These are phyloP conservation scores for Monosporozyma servazzii DNA, from an alignment of 805 yeast species.

Conservation along the genomic window DNA sequence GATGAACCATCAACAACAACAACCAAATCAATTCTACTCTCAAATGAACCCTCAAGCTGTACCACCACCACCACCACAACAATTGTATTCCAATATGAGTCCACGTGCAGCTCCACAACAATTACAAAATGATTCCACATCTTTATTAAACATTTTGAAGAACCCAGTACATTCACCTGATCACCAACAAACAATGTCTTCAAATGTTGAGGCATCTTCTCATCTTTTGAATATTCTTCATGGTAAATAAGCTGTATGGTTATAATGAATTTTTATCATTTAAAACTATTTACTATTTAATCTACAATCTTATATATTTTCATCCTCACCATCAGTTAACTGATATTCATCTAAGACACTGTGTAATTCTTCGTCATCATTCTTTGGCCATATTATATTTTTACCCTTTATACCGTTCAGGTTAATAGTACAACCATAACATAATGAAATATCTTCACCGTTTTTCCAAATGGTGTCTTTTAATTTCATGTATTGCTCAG, in stretches of 20 bases:
- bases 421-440: conserved; percentile 71
- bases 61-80: neutral
- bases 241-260: conserved; percentile 3
- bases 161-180: neutral
- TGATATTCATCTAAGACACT: conserved; percentile 41
- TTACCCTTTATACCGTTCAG: conserved; percentile 36
- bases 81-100: neutral
- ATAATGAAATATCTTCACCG: conserved; percentile 32
- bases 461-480: conserved; percentile 14
- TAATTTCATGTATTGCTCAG: conserved; percentile 11
- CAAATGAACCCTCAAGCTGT: neutral
- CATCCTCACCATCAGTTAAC: conserved; percentile 32
- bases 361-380: conserved; percentile 26
- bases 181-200: neutral
- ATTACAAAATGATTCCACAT: conserved; percentile 8
- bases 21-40: neutral
- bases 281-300: neutral
- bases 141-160: conserved; percentile 16
- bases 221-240: conserved; percentile 22
- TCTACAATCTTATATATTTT: neutral
- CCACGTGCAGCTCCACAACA: neutral
- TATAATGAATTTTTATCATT: neutral
- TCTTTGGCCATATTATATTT: conserved; percentile 33
- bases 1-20: neutral
- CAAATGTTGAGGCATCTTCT: conserved; percentile 11